Percentiles rank a stretch among this genome's conserved stretches.
Evolutionary conservation across 208 protist genomes (phyloP).

Genomic region (Crithidia acanthocephali): DNA sequence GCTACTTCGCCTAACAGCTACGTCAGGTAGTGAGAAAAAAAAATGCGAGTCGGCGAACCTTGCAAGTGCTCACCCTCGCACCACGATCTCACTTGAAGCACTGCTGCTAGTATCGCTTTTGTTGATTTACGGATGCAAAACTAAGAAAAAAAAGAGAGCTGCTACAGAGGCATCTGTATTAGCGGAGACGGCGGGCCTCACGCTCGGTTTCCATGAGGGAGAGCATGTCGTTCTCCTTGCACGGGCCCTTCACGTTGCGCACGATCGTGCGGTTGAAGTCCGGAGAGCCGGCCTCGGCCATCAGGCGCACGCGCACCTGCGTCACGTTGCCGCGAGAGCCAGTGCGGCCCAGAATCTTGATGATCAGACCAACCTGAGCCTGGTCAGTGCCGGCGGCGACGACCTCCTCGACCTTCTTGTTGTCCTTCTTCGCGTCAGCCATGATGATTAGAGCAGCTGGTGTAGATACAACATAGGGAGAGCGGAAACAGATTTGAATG

Average conservation of each 20-base stretch:
- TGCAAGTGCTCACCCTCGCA: no score
- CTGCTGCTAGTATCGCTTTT: neutral
- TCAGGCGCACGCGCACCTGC: slow-evolving; percentile 97
- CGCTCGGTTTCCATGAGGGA: slow-evolving; percentile 99
- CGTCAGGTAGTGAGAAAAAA: no score
- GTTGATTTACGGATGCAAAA: neutral
- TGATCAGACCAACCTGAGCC: slow-evolving; percentile 96
- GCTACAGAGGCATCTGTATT: slow-evolving; percentile 56
- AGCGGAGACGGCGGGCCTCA: slow-evolving; percentile 99
- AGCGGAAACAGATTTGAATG: neutral
- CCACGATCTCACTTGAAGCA: no score
- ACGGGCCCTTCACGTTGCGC: slow-evolving; percentile 99
- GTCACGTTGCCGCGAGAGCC: slow-evolving; percentile 99
- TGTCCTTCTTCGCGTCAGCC: slow-evolving; percentile 89
- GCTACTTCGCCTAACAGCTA: no score
- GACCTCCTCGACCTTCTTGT: slow-evolving; percentile 87
- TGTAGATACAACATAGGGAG: neutral
- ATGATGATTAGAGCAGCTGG: slow-evolving; percentile 25
- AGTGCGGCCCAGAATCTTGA: slow-evolving; percentile 98
- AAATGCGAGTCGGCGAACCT: no score
- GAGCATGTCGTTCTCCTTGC: slow-evolving; percentile 99
- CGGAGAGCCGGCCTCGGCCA: slow-evolving; percentile 88
- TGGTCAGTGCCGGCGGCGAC: slow-evolving; percentile 72
- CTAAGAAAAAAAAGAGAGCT: slow-evolving; percentile 8
- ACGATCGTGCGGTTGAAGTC: slow-evolving; percentile 97